Base-by-base conservation (phyloP, 148 eudicot species). In the Camellia lanceoleosa region DNA sequence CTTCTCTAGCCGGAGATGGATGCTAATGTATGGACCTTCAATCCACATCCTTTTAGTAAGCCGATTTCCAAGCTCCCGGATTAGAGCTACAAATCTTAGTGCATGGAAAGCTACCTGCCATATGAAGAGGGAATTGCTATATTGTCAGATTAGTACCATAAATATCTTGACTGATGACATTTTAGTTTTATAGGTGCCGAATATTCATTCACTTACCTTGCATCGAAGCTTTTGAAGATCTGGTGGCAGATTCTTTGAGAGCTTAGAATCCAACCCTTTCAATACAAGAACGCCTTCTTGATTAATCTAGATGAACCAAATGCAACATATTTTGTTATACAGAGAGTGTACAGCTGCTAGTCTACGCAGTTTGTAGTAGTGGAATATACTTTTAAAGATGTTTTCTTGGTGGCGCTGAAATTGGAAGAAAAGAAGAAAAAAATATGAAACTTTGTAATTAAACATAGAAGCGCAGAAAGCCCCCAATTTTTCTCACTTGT, bases 1-100 rank as follows among this genome's bases (percentile, higher is more conserved):
- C 81, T 93, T 93, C 84, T 93, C 97, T 56, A 93, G 84, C 72
- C 94, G 77, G 76, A 92, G 88, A 82, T 92, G 97, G 76, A 89
- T 68, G 38, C 94, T 94, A 59, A 93, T 74, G 69, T 91, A 93
- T 7, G 97, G 92, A 8, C 96, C 97, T 79, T 93, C 96, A 14
- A 92, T 90, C 97, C 97, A 92, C 94, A 93, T 93, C 68, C 97
- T 85, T 78, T 89, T 85, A 23, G 97, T 91, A 18, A 92, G 87
- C 77, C 86, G 82, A 59, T 87, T 85, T 5, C 97, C 96, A 1
- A 90, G 83, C 55, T 89, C 89, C 75, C 81, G 78, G 23, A 93
- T 86, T 54, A 92, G 97, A 47, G 84, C 66, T 47, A 94, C 80
- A 80, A 92, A 93, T 76, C 91, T 87, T 41, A 93, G 74, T 38